phyloP scores from a whole-genome alignment of 495 filamentous ascomycete genomes.

The Collariella sp. region DNA sequence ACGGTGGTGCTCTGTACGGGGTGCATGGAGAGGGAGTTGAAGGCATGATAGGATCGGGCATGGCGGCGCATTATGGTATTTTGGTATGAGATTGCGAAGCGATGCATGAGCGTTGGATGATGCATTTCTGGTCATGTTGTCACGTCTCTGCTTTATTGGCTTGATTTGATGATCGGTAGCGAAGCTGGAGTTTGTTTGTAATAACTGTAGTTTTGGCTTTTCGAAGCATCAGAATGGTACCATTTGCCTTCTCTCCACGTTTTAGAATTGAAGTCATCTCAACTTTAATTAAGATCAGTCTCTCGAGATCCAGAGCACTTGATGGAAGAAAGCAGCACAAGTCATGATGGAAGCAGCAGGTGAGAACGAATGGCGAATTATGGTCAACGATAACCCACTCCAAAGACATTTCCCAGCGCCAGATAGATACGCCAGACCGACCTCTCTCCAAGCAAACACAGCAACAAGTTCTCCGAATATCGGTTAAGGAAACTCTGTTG shows the following conservation, averaged over 20 bases:
- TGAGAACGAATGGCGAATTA: not conserved
- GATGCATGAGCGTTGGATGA: not conserved
- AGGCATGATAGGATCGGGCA: conserved; percentile 21
- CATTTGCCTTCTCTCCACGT: too few species aligned
- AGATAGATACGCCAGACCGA: conserved; percentile 3
- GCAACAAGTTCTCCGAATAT: not conserved
- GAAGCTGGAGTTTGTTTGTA: not conserved
- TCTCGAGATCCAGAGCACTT: too few species aligned
- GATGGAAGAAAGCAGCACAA: too few species aligned
- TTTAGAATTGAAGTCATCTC: too few species aligned
- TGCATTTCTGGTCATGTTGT: not conserved
- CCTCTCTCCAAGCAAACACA: not conserved
- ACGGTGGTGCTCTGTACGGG: conserved; percentile 40
- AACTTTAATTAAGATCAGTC: too few species aligned
- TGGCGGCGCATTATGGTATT: not conserved
- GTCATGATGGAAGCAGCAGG: too few species aligned
- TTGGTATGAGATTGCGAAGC: not conserved
- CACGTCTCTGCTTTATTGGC: not conserved
- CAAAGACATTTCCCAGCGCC: conserved; percentile 2
- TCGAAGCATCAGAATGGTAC: too few species aligned
- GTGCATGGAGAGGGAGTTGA: conserved; percentile 45
- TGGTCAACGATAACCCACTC: not conserved
- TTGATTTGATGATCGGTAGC: not conserved
- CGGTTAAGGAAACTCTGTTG: not conserved
- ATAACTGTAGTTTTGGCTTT: not conserved